These are phyloP conservation scores for Penicillium sp. DNA, from an alignment of 2,329 filamentous ascomycete species.

Conservation along the genomic window DNA sequence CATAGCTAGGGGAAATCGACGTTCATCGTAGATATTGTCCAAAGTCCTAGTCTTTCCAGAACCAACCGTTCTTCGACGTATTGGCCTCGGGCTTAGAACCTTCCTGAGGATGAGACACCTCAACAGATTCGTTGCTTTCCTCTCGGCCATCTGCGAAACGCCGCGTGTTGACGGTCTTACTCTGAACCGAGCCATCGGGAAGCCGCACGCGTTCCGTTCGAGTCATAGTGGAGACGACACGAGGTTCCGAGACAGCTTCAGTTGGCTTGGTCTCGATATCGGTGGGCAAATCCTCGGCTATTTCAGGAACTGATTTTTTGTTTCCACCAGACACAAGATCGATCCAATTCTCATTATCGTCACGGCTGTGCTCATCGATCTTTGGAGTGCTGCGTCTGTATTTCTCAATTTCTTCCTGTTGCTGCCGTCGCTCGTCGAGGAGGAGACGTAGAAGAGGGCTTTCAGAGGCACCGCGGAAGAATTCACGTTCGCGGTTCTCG, in stretches of 20 bases:
- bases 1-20: not conserved
- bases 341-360: constrained; percentile 28
- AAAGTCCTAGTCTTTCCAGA: constrained; percentile 34
- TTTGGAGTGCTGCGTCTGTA: constrained; percentile 3
- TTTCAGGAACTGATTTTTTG: constrained; percentile 25
- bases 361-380: constrained; percentile 11
- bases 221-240: constrained; percentile 56
- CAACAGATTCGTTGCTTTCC: constrained; percentile 56
- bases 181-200: constrained; percentile 58
- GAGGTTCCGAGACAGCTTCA: constrained; percentile 11
- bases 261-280: not conserved
- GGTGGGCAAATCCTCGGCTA: not conserved
- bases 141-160: constrained; percentile 61
- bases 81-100: constrained; percentile 9
- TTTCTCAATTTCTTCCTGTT: constrained; percentile 22
- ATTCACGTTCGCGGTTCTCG: constrained; percentile 33
- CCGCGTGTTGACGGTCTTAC: constrained; percentile 57
- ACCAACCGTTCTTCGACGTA: constrained; percentile 33
- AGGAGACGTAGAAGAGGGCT: constrained; percentile 39
- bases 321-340: constrained; percentile 28
- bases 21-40: not conserved
- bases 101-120: constrained; percentile 33
- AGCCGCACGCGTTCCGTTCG: constrained; percentile 55
- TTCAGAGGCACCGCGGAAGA: constrained; percentile 25
- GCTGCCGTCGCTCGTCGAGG: constrained; percentile 31